Evolutionary conservation across 768 basidiomycete genomes (phyloP).

Genomic region (Ramaria sp.): DNA sequence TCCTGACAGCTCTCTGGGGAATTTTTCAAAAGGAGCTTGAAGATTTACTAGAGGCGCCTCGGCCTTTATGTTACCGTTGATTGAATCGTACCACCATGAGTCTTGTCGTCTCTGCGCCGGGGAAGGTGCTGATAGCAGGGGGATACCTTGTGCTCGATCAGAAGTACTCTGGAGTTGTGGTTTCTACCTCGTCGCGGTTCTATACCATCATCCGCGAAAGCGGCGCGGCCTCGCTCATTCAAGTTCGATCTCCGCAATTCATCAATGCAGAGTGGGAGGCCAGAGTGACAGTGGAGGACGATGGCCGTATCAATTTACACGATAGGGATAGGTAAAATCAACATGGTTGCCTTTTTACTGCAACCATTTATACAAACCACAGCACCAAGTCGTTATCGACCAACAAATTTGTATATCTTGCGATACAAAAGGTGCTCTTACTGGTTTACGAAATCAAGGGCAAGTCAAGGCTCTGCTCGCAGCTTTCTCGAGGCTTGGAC

Average conservation of each 20-base stretch:
- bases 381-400: conserved; percentile 26
- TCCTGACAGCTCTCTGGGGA: too few relatives aligned
- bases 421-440: conserved; percentile 68
- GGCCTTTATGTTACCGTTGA: too few relatives aligned
- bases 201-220: conserved; percentile 60
- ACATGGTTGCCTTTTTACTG: neutral
- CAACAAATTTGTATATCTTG: conserved; percentile 91
- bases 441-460: conserved; percentile 54
- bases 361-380: neutral
- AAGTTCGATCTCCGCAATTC: conserved; percentile 89
- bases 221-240: conserved; percentile 31
- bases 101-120: conserved; percentile 77
- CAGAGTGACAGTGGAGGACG: conserved; percentile 31
- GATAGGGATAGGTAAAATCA: neutral
- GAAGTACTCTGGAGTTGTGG: conserved; percentile 72
- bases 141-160: conserved; percentile 96
- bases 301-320: neutral
- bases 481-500: conserved; percentile 48
- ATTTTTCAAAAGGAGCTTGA: too few relatives aligned
- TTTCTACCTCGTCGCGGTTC: conserved; percentile 91
- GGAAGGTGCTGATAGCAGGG: conserved; percentile 91
- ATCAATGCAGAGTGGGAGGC: conserved; percentile 71
- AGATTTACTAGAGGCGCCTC: too few relatives aligned
- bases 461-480: conserved; percentile 27
- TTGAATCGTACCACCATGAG: conserved; percentile 2